Evolutionary conservation across 257 asterid species (phyloP).

Genomic region (Solanum chmielewskii): DNA sequence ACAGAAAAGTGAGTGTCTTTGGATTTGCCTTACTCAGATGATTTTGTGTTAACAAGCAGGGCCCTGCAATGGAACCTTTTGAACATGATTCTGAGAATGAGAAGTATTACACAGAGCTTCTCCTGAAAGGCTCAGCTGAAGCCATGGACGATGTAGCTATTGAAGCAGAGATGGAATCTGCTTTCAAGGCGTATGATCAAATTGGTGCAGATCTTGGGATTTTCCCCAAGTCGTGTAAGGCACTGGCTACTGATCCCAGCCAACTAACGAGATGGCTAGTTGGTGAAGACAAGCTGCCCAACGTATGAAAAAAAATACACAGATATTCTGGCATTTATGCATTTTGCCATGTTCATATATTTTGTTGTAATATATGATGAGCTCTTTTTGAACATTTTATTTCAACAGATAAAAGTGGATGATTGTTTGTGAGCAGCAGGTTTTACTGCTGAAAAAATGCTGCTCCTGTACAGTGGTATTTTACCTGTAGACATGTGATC

Average conservation of each 20-base stretch:
- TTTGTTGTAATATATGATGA: background rate
- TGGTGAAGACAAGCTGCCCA: conserved; percentile 68
- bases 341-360: background rate
- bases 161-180: conserved; percentile 77
- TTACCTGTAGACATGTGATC: background rate
- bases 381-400: background rate
- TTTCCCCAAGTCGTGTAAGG: conserved; percentile 67
- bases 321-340: background rate
- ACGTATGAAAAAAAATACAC: background rate
- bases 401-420: background rate
- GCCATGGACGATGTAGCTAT: conserved; percentile 44
- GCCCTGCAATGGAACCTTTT: conserved; percentile 79
- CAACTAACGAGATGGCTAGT: conserved; percentile 87
- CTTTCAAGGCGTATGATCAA: conserved; percentile 35
- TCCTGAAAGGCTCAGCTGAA: conserved; percentile 37
- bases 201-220: conserved; percentile 75
- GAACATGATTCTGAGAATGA: conserved; percentile 65
- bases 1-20: background rate
- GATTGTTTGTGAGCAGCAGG: background rate
- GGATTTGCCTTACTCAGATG: background rate
- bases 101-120: conserved; percentile 52
- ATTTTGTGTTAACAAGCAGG: conserved; percentile 31
- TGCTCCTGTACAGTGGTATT: conserved; percentile 1
- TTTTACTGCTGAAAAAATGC: background rate
- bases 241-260: conserved; percentile 72